Base-by-base conservation (phyloP, 768 basidiomycete genomes). In the Mycena belliarum region DNA sequence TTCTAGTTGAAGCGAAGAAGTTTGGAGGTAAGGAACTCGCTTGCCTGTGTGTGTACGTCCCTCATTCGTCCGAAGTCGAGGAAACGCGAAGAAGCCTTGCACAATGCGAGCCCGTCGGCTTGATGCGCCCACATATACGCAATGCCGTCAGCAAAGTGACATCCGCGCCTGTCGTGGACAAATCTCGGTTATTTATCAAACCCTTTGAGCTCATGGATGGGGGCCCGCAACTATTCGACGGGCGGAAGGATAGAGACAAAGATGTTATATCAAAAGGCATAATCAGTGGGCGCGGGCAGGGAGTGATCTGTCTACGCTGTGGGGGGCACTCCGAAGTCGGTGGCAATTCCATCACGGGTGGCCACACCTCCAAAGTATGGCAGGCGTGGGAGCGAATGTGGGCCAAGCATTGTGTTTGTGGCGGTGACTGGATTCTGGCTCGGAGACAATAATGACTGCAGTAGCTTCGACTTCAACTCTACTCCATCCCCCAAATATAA, bases 151-250 rank as follows among this genome's bases (percentile, higher is more conserved):
- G 73, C 35, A 77, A 75, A 41, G 70, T 93, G 25, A 73, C 76
- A 4, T 68, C 73, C 21, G 78, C 84, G 0, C 58, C 76, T 0
- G 73, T 82, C n/a, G 69, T 91, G 37, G 79, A 87, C 71, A 88
- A 87, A 64, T 73, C 88, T 1, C 79, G 77, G 10, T 73, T 92
- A 33, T 92, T 91, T 66, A 80, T 93, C 67, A 90, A 88, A 66
- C 79, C 88, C 2, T 73, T 69, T 11, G 88, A 92, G 60, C 79
- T 92, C n/a, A 74, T 88, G 7, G 87, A 89, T 63, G 86, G 85
- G 8, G 69, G 85, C 21, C 68, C 78, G 12, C 79, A 72, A 33
- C 64, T 84, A 35, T 41, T 69, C 76, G 8, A 55, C 76, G 33
- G 76, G 73, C 20, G 67, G 63, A 74, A 73, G 57, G 71, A 69